phyloP scores from a whole-genome alignment of 1,284 basidiomycete species.

The Microbotryum saponariae region DNA sequence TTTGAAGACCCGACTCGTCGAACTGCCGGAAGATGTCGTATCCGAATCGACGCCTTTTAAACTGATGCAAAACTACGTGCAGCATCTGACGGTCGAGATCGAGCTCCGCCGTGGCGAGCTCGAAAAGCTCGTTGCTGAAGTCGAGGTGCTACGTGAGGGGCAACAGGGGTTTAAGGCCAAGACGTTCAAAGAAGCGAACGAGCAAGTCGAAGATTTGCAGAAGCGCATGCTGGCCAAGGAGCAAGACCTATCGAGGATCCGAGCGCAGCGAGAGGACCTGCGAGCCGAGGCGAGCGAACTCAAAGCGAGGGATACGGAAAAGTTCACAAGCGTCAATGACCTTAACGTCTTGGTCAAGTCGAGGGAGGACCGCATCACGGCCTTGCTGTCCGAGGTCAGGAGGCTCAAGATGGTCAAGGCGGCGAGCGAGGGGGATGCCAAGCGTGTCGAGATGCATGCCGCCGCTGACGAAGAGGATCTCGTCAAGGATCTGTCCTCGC shows the following conservation, averaged over 20 bases:
- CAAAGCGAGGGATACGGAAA: conserved; percentile 58
- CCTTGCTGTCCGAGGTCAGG: conserved; percentile 64
- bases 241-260: conserved; percentile 63
- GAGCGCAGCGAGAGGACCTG: conserved; percentile 71
- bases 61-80: conserved; percentile 31
- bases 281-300: conserved; percentile 64
- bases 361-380: conserved; percentile 67
- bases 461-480: conserved; percentile 50
- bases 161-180: conserved; percentile 30
- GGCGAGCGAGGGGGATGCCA: conserved; percentile 61
- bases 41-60: conserved; percentile 31
- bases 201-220: conserved; percentile 30
- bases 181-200: conserved; percentile 28
- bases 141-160: conserved; percentile 31
- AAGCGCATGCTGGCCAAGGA: conserved; percentile 48
- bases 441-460: conserved; percentile 59
- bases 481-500: conserved; percentile 55
- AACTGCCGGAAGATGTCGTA: conserved; percentile 35
- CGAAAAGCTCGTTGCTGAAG: conserved; percentile 29
- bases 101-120: conserved; percentile 30
- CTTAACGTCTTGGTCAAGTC: conserved; percentile 62
- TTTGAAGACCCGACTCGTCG: conserved; percentile 28
- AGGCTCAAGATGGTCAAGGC: conserved; percentile 70
- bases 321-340: conserved; percentile 60
- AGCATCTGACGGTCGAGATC: conserved; percentile 25